phyloP scores from a whole-genome alignment of 345 rosid species.

The Eucalyptus sideroxylon region DNA sequence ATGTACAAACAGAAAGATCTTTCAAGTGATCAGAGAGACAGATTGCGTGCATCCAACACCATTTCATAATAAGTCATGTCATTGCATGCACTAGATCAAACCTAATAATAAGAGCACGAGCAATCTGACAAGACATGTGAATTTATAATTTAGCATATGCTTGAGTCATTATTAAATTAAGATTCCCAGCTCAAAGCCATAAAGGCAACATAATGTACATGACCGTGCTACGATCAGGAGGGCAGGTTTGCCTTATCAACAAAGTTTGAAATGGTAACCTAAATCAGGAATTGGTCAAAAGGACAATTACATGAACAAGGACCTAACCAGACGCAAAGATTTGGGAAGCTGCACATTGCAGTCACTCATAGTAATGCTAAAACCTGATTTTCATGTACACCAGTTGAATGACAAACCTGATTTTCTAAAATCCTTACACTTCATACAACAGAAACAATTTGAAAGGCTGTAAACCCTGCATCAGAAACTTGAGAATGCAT shows the following conservation, averaged over 20 bases:
- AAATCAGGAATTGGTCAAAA: background rate
- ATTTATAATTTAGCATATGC: background rate
- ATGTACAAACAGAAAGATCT: background rate
- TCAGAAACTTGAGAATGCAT: background rate
- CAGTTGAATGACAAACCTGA: background rate
- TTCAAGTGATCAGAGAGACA: background rate
- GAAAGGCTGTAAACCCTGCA: background rate
- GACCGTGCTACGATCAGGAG: background rate
- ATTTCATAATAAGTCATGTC: background rate
- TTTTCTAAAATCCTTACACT: no score
- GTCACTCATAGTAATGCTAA: background rate
- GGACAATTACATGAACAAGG: background rate
- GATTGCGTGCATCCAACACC: background rate
- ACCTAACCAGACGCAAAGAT: background rate
- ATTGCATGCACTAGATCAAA: background rate
- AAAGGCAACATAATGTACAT: background rate
- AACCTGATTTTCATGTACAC: background rate
- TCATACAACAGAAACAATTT: no score
- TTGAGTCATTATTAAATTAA: background rate
- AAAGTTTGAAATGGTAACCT: background rate
- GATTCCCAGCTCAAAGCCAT: background rate
- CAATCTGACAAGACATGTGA: background rate
- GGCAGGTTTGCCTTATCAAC: background rate
- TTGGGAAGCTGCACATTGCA: background rate
- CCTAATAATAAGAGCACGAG: background rate